These are phyloP conservation scores for Lasiodiplodia sp. DNA, from an alignment of 2,329 filamentous ascomycete species.

Conservation along the genomic window DNA sequence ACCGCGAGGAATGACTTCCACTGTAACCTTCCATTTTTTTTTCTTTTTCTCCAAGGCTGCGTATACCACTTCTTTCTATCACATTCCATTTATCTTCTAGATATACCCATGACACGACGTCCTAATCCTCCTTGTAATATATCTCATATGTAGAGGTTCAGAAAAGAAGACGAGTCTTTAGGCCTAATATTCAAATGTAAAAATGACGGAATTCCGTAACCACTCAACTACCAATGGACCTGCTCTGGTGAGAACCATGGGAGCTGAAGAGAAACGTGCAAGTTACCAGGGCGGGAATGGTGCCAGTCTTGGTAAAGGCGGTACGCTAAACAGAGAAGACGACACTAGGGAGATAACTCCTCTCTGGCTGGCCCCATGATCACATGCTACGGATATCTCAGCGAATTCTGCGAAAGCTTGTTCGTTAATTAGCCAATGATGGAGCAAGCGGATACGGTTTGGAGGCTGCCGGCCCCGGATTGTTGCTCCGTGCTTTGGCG, in stretches of 20 bases:
- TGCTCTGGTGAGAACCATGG: too few relatives aligned
- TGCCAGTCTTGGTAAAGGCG: too few relatives aligned
- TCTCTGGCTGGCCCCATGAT: not conserved
- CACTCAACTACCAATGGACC: too few relatives aligned
- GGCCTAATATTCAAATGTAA: not conserved
- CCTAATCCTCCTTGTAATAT: not conserved
- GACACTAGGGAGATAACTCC: too few relatives aligned
- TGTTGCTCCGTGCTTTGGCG: not conserved
- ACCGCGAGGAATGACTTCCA: not conserved
- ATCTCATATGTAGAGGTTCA: not conserved
- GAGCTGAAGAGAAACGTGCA: too few relatives aligned
- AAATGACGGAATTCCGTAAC: not conserved
- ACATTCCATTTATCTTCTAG: not conserved
- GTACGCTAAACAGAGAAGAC: too few relatives aligned
- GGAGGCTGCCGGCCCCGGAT: not conserved
- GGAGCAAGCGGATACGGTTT: not conserved
- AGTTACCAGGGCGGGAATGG: too few relatives aligned
- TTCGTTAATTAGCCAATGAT: not conserved
- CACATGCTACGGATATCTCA: not conserved
- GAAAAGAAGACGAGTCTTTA: not conserved
- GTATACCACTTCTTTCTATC: not conserved
- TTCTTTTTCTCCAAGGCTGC: not conserved
- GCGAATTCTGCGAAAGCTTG: too few relatives aligned
- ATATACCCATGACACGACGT: not conserved
- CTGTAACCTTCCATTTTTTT: not conserved